Evolutionary conservation across 2,329 filamentous ascomycete species (phyloP).

Genomic region (Metarhizium sp.): DNA sequence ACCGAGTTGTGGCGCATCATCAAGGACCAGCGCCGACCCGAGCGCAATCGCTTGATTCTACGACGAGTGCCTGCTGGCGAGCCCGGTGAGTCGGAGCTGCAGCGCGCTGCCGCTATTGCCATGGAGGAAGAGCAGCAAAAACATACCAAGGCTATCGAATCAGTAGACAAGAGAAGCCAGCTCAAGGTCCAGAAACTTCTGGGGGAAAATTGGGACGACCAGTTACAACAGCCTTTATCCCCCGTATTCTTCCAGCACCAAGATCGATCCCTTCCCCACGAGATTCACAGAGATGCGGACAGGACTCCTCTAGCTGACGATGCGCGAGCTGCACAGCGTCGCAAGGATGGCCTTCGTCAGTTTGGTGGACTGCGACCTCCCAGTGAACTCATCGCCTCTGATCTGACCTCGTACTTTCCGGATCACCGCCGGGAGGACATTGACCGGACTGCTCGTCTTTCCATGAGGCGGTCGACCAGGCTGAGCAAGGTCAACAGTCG

Average conservation of each 20-base stretch:
- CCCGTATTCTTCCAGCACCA: slow-evolving; percentile 65
- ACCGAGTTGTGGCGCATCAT: slow-evolving; percentile 86
- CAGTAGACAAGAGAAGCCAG: slow-evolving; percentile 67
- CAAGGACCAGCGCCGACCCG: slow-evolving; percentile 73
- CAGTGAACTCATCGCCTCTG: slow-evolving; percentile 94
- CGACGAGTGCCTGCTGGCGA: slow-evolving; percentile 88
- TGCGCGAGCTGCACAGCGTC: slow-evolving; percentile 30
- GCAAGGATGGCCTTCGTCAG: slow-evolving; percentile 55
- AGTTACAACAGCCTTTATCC: slow-evolving; percentile 74
- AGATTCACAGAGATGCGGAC: slow-evolving; percentile 46
- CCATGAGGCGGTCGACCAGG: slow-evolving; percentile 80
- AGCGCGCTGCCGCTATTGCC: slow-evolving; percentile 80
- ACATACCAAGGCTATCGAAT: slow-evolving; percentile 54
- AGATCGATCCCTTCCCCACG: slow-evolving; percentile 48
- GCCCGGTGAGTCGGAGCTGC: slow-evolving; percentile 77
- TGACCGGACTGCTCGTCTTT: slow-evolving; percentile 88
- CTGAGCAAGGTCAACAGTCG: slow-evolving; percentile 89
- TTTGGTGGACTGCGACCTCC: slow-evolving; percentile 91
- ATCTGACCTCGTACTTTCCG: slow-evolving; percentile 94
- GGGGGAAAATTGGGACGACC: slow-evolving; percentile 77
- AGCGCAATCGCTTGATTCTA: slow-evolving; percentile 83
- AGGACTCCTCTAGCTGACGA: slow-evolving; percentile 43
- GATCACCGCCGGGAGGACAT: slow-evolving; percentile 91
- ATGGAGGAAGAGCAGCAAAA: slow-evolving; percentile 74
- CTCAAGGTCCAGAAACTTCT: slow-evolving; percentile 82